Conservation (phyloP, 768 basidiomycete species). For the Leccinum longicurvipes region DNA sequence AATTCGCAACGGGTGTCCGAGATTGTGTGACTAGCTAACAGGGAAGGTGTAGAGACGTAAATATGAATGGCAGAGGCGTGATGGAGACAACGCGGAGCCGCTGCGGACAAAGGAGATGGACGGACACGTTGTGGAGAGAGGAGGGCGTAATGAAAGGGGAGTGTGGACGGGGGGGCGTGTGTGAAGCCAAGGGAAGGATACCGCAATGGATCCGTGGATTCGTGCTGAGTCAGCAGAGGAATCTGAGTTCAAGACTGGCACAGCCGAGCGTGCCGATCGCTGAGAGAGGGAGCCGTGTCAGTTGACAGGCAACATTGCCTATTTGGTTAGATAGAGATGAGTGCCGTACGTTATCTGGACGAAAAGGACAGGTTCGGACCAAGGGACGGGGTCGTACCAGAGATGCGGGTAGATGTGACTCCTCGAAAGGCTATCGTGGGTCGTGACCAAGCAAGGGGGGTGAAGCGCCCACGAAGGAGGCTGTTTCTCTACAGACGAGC, state of each 20-base stretch:
- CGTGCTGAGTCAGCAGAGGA: slow-evolving; percentile 25
- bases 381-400: slow-evolving; percentile 7
- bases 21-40: slow-evolving; percentile 15
- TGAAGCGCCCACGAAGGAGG: slow-evolving; percentile 25
- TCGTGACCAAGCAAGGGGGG: slow-evolving; percentile 15
- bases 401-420: slow-evolving; percentile 24
- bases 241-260: slow-evolving; percentile 22
- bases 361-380: slow-evolving; percentile 17
- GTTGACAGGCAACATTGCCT: slow-evolving; percentile 32
- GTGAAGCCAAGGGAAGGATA: background rate
- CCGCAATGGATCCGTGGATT: slow-evolving; percentile 6
- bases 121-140: slow-evolving; percentile 21
- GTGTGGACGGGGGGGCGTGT: slow-evolving; percentile 7
- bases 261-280: slow-evolving; percentile 31
- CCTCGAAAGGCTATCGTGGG: slow-evolving; percentile 36
- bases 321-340: slow-evolving; percentile 29
- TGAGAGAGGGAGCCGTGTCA: slow-evolving; percentile 28
- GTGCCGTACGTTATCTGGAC: slow-evolving; percentile 31
- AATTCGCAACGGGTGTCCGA: background rate
- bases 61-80: slow-evolving; percentile 15
- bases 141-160: slow-evolving; percentile 10
- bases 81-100: slow-evolving; percentile 1
- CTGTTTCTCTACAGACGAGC: slow-evolving; percentile 4
- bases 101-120: slow-evolving; percentile 5
- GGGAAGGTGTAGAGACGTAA: slow-evolving; percentile 16